Evolutionary conservation across 1,284 basidiomycete species (phyloP).

Genomic region (Sanghuangporus sanghuang): DNA sequence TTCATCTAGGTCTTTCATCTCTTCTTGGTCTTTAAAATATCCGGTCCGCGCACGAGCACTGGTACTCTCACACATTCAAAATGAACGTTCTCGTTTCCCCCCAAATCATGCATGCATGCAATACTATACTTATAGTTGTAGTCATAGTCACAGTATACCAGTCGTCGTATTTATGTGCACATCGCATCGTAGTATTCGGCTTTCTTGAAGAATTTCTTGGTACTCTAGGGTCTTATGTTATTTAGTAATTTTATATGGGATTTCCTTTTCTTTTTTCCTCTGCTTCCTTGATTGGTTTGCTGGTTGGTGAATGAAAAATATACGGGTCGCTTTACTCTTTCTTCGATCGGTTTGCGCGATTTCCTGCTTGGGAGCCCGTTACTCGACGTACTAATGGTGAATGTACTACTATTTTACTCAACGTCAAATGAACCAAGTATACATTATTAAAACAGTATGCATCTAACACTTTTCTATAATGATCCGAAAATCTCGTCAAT

Average conservation of each 20-base stretch:
- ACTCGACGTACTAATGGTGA: too few relatives aligned
- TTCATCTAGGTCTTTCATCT: neutral
- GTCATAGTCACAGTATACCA: neutral
- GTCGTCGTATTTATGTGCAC: neutral
- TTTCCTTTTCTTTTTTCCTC: neutral
- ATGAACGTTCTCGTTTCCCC: too few relatives aligned
- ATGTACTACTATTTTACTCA: too few relatives aligned
- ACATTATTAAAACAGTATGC: too few relatives aligned
- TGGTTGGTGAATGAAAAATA: too few relatives aligned
- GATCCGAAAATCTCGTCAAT: constrained; percentile 64
- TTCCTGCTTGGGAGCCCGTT: too few relatives aligned
- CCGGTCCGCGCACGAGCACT: neutral
- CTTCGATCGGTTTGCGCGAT: too few relatives aligned
- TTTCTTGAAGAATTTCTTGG: neutral
- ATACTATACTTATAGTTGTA: too few relatives aligned
- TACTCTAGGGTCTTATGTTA: neutral
- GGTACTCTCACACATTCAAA: too few relatives aligned
- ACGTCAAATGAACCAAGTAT: too few relatives aligned
- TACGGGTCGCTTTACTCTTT: too few relatives aligned
- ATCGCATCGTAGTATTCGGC: neutral
- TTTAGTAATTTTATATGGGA: neutral
- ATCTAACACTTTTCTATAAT: neutral
- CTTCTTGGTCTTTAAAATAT: neutral
- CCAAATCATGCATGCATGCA: too few relatives aligned
- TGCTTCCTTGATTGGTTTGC: neutral